Percentiles rank a stretch among this genome's conserved stretches.
Evolutionary conservation across 2,329 filamentous ascomycete genomes (phyloP).

Genomic region (Chaetomiaceae sp.): DNA sequence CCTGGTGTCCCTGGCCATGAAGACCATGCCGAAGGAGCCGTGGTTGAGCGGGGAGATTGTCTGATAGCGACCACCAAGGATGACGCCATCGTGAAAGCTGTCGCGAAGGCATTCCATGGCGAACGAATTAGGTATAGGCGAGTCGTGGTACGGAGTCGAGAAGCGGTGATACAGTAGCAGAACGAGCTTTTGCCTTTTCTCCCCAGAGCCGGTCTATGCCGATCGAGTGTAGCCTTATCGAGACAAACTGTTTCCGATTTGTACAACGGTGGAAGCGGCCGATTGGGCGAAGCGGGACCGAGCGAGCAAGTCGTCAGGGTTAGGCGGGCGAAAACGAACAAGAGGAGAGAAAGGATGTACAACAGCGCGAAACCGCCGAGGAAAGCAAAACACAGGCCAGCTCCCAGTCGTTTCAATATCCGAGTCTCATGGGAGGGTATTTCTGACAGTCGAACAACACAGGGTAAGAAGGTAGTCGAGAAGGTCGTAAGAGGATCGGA

Average conservation of each 20-base stretch:
- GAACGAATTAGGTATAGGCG: conserved; percentile 25
- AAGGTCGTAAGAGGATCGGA: conserved; percentile 24
- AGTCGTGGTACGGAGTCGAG: conserved; percentile 15
- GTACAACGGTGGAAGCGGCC: conserved; percentile 16
- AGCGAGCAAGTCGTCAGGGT: conserved; percentile 6
- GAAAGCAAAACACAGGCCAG: conserved; percentile 29
- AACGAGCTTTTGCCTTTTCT: conserved; percentile 16
- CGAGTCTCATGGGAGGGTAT: conserved; percentile 41
- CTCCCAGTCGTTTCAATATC: conserved; percentile 40
- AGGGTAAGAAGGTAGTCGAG: conserved; percentile 26
- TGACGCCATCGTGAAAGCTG: conserved; percentile 69
- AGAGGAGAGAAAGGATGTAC: conserved; percentile 26
- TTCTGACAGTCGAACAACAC: conserved; percentile 33
- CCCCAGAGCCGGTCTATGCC: conserved; percentile 22
- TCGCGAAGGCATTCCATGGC: conserved; percentile 80
- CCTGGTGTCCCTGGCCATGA: conserved; percentile 74
- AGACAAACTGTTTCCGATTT: conserved; percentile 20
- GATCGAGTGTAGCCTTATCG: conserved; percentile 20
- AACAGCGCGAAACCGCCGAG: conserved; percentile 22
- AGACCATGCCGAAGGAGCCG: conserved; percentile 98
- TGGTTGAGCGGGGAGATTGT: conserved; percentile 94
- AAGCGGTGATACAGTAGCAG: conserved; percentile 22
- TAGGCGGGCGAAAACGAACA: conserved; percentile 26
- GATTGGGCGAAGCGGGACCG: conserved; percentile 10
- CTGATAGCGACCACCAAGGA: conserved; percentile 84